Percentiles rank a stretch among this genome's conserved stretches.
Evolutionary conservation across 768 basidiomycete genomes (phyloP).

Genomic region (Pleurotus tuoliensis): DNA sequence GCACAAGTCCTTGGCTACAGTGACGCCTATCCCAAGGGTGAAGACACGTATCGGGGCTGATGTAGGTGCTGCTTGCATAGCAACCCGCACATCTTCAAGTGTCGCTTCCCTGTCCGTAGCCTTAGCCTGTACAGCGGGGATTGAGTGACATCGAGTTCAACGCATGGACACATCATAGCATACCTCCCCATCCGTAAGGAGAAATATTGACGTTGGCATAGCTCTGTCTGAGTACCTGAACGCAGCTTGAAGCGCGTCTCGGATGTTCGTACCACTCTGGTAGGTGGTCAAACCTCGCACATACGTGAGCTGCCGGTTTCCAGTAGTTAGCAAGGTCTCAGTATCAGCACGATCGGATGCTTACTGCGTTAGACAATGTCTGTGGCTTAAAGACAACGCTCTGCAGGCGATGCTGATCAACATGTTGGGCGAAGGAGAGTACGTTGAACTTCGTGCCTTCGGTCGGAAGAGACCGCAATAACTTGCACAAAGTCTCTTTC

Average conservation of each 20-base stretch:
- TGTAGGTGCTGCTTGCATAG: constrained; percentile 24
- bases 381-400: constrained; percentile 29
- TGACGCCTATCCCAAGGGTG: constrained; percentile 52
- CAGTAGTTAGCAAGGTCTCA: no score
- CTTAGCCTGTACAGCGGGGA: constrained; percentile 11
- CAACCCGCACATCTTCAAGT: constrained; percentile 20
- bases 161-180: background rate
- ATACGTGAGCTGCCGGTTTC: constrained; percentile 34
- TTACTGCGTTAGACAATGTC: constrained; percentile 33
- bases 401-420: constrained; percentile 28
- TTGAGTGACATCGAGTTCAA: background rate
- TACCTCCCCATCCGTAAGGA: constrained; percentile 58
- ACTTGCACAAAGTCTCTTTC: constrained; percentile 39
- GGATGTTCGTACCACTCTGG: no score
- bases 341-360: constrained; percentile 8
- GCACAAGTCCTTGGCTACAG: constrained; percentile 46
- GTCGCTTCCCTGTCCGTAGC: constrained; percentile 19
- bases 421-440: constrained; percentile 41
- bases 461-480: constrained; percentile 46
- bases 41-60: constrained; percentile 45
- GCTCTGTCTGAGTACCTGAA: constrained; percentile 27
- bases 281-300: no score
- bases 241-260: constrained; percentile 33
- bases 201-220: constrained; percentile 46
- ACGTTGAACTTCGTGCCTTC: constrained; percentile 48